Evolutionary conservation across 2,329 filamentous ascomycete species (phyloP).

Genomic region (Cercospora sojina): DNA sequence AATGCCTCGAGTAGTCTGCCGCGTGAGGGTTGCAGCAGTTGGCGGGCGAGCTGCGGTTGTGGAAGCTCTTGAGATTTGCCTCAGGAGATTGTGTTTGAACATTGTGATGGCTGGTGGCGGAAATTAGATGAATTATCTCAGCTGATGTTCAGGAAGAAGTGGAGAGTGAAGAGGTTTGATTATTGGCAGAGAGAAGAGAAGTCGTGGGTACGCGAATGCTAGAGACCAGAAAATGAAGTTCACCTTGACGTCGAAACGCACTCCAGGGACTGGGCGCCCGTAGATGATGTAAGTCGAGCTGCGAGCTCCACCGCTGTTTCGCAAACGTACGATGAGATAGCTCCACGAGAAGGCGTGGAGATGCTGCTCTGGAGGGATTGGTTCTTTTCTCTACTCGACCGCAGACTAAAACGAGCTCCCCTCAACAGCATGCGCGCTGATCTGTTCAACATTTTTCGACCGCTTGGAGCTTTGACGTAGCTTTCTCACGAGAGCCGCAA

Average conservation of each 20-base stretch:
- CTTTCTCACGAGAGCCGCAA: constrained; percentile 3
- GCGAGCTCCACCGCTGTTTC: constrained; percentile 4
- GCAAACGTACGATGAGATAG: not conserved
- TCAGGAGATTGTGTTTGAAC: constrained; percentile 37
- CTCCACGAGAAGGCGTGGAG: not conserved
- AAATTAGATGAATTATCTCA: not conserved
- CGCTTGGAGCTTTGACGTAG: constrained; percentile 14
- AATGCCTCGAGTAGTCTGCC: constrained; percentile 24
- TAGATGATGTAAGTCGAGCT: constrained; percentile 7
- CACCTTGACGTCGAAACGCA: constrained; percentile 10
- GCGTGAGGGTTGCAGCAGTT: constrained; percentile 29
- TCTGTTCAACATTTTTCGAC: constrained; percentile 10
- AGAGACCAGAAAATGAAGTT: constrained; percentile 7
- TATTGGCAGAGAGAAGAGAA: constrained; percentile 1
- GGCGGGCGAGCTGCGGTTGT: constrained; percentile 31
- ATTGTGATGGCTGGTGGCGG: constrained; percentile 23
- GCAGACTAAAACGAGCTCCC: not conserved
- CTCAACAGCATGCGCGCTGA: constrained; percentile 4
- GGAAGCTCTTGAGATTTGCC: constrained; percentile 37
- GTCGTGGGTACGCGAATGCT: not conserved
- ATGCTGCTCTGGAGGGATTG: not conserved
- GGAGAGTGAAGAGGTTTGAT: not conserved
- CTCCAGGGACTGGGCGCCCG: constrained; percentile 7
- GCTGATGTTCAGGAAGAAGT: not conserved
- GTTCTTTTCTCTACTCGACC: not conserved